A percentile compares a stretch with the other conserved stretches of the same genome.
Evolutionary conservation across 2,329 filamentous ascomycete genomes (phyloP).

Genomic region (Colletotrichum orbiculare): DNA sequence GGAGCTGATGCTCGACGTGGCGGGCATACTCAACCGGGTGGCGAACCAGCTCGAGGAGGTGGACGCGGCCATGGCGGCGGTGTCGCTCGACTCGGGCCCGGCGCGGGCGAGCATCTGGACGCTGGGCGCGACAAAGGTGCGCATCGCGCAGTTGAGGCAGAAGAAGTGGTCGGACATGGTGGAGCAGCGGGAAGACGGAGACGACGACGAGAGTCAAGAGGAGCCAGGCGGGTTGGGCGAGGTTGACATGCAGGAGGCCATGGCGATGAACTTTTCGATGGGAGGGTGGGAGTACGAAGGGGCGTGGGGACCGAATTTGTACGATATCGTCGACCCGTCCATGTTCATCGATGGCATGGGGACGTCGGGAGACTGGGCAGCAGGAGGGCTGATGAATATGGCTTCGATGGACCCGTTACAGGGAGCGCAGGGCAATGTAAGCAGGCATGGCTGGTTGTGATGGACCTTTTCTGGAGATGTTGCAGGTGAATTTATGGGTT

Average conservation of each 20-base stretch:
- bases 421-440: background rate
- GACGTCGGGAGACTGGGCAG: conserved; percentile 3
- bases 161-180: conserved; percentile 60
- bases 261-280: background rate
- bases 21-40: conserved; percentile 54
- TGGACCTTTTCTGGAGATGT: too few species aligned
- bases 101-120: conserved; percentile 61
- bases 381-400: conserved; percentile 7
- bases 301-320: background rate
- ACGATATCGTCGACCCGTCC: conserved; percentile 14
- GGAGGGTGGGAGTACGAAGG: background rate
- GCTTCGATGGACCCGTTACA: background rate
- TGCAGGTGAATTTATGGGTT: too few species aligned
- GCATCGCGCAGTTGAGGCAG: conserved; percentile 57
- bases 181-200: background rate
- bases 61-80: conserved; percentile 49
- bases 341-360: conserved; percentile 8
- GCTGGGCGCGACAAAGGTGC: conserved; percentile 58
- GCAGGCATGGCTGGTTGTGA: too few species aligned
- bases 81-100: conserved; percentile 44
- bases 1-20: conserved; percentile 57
- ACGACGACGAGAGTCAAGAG: background rate
- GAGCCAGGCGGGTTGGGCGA: background rate
- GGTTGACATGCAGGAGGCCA: conserved; percentile 14
- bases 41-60: conserved; percentile 56